phyloP scores from a whole-genome alignment of 768 basidiomycete genomes.

The Boletus vermiculosoides region DNA sequence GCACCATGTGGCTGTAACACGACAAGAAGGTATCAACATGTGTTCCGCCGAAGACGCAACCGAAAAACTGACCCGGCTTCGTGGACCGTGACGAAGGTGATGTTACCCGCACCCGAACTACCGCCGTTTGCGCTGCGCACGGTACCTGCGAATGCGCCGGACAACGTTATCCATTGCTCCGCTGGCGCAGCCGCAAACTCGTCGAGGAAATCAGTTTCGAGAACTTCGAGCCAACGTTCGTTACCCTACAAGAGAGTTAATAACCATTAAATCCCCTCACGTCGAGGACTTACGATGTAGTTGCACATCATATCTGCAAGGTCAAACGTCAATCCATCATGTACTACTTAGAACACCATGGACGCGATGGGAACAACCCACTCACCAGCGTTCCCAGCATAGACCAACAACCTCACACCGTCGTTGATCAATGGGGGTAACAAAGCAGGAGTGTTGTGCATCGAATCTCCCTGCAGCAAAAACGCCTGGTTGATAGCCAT shows the following conservation, averaged over 20 bases:
- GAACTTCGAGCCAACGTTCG: conserved; percentile 66
- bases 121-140: conserved; percentile 69
- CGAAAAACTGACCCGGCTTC: conserved; percentile 68
- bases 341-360: conserved; percentile 1
- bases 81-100: conserved; percentile 75
- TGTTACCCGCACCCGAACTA: conserved; percentile 70
- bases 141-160: conserved; percentile 60
- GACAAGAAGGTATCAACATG: conserved; percentile 8
- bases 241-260: conserved; percentile 52
- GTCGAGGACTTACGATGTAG: conserved; percentile 50
- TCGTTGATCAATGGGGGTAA: conserved; percentile 79
- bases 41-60: background rate
- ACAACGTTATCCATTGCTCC: conserved; percentile 56
- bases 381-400: conserved; percentile 82
- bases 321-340: conserved; percentile 14
- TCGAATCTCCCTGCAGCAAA: conserved; percentile 76
- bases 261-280: background rate
- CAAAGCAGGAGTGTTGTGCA: conserved; percentile 77
- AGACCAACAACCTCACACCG: conserved; percentile 83
- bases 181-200: conserved; percentile 54
- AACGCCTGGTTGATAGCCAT: conserved; percentile 81
- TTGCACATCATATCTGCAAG: conserved; percentile 82
- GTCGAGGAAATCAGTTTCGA: conserved; percentile 58
- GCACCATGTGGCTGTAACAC: conserved; percentile 75
- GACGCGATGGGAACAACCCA: conserved; percentile 2